phyloP scores from a whole-genome alignment of 2,329 filamentous ascomycete species.

The Penicillium sp. region DNA sequence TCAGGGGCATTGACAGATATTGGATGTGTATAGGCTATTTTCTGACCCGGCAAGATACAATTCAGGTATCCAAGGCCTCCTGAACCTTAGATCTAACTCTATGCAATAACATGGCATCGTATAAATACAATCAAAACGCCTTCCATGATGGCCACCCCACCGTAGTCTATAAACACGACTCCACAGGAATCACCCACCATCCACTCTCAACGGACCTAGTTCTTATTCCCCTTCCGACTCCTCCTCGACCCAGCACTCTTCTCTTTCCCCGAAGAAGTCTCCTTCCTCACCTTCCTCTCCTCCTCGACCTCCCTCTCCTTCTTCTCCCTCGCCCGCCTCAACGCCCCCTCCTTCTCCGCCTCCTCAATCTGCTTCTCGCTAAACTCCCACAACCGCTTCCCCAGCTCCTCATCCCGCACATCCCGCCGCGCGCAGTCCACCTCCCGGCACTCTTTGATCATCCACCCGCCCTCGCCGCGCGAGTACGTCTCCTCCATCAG shows the following conservation, averaged over 20 bases:
- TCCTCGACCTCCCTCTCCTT: conserved; percentile 45
- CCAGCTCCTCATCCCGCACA: conserved; percentile 73
- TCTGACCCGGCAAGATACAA: neutral
- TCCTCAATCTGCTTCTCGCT: conserved; percentile 82
- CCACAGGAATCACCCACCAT: neutral
- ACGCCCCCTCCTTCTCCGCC: conserved; percentile 76
- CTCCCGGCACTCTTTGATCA: conserved; percentile 87
- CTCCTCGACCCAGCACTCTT: conserved; percentile 42
- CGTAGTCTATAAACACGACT: neutral
- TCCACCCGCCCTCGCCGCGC: conserved; percentile 64
- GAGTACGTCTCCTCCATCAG: conserved; percentile 77
- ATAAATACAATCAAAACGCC: neutral
- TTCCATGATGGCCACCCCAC: neutral
- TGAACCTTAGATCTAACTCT: neutral
- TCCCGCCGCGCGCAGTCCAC: conserved; percentile 72
- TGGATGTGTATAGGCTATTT: too few species aligned
- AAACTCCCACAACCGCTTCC: conserved; percentile 85
- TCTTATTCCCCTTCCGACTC: conserved; percentile 38
- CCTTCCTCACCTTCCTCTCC: conserved; percentile 23
- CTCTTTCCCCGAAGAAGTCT: conserved; percentile 27
- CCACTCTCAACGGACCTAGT: neutral
- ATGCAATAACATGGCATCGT: neutral
- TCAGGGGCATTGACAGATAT: too few species aligned
- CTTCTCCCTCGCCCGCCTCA: conserved; percentile 60
- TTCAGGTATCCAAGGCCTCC: neutral